A percentile compares a stretch with the other conserved stretches of the same genome.
Conservation (phyloP, 139 green algal species). For the Tetradesmus lagerheimii region DNA sequence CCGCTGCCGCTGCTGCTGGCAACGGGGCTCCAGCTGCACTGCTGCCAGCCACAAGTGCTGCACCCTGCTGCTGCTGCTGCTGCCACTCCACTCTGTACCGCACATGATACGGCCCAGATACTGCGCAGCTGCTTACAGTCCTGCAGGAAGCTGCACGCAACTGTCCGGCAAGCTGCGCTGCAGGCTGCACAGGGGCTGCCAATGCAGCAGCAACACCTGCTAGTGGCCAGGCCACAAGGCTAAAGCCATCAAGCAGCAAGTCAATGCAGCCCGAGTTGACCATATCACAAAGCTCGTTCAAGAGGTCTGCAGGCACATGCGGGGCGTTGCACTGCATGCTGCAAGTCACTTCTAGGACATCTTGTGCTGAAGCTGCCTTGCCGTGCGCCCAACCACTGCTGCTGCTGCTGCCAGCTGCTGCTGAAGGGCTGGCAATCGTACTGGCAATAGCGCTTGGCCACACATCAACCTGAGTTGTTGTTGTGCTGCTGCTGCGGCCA, state of each 20-base stretch:
- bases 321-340: neutral
- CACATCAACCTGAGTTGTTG: neutral
- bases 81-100: neutral
- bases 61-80: conserved; percentile 21
- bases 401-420: conserved; percentile 20
- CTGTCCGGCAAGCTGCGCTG: no score
- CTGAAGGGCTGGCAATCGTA: neutral
- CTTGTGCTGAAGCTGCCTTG: neutral
- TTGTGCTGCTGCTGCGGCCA: conserved; percentile 22
- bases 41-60: neutral
- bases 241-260: conserved; percentile 31
- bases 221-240: conserved; percentile 15
- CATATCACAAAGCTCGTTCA: conserved; percentile 40
- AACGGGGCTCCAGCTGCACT: neutral
- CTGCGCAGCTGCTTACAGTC: neutral
- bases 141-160: neutral
- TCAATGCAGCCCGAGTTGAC: neutral
- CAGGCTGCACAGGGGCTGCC: neutral
- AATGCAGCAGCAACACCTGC: neutral
- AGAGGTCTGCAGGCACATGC: neutral
- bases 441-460: neutral
- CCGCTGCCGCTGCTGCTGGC: neutral
- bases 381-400: neutral
- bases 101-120: neutral
- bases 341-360: conserved; percentile 1